Percentiles rank a stretch among this genome's conserved stretches.
These are phyloP conservation scores for Xylariaceae sp. DNA, from an alignment of 2,329 filamentous ascomycete species.

Conservation along the genomic window DNA sequence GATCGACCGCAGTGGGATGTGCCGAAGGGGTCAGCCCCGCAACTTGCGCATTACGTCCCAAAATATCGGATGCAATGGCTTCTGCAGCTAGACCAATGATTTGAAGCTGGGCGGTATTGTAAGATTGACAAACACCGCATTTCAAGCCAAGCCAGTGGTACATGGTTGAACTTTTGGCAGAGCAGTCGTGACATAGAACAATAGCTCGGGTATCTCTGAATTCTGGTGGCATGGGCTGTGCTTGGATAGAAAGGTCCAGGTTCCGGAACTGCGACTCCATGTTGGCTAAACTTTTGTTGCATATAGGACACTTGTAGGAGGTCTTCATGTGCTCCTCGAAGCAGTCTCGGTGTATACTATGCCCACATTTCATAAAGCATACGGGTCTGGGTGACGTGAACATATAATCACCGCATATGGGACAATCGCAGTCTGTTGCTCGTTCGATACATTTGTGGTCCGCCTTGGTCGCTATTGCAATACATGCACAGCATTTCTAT, in stretches of 20 bases:
- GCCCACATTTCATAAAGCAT: conserved; percentile 93
- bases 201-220: conserved; percentile 81
- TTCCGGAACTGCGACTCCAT: conserved; percentile 97
- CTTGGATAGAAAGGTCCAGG: conserved; percentile 82
- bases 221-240: conserved; percentile 89
- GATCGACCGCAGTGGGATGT: conserved; percentile 17
- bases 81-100: conserved; percentile 55
- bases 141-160: conserved; percentile 97
- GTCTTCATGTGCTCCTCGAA: conserved; percentile 86
- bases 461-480: conserved; percentile 82
- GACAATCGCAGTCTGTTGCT: conserved; percentile 93
- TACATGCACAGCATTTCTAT: conserved; percentile 90
- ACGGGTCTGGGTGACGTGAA: conserved; percentile 89
- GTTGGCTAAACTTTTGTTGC: conserved; percentile 94
- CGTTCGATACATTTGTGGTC: conserved; percentile 94
- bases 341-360: conserved; percentile 92
- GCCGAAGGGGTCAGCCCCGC: conserved; percentile 25
- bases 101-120: conserved; percentile 71
- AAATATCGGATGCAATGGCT: conserved; percentile 25
- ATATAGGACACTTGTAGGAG: conserved; percentile 96
- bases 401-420: conserved; percentile 95
- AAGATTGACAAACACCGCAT: conserved; percentile 75
- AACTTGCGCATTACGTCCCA: conserved; percentile 28
- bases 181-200: conserved; percentile 94
- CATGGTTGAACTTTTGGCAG: conserved; percentile 79